Base-by-base conservation (phyloP, 768 basidiomycete species). In the Suillus paluster region DNA sequence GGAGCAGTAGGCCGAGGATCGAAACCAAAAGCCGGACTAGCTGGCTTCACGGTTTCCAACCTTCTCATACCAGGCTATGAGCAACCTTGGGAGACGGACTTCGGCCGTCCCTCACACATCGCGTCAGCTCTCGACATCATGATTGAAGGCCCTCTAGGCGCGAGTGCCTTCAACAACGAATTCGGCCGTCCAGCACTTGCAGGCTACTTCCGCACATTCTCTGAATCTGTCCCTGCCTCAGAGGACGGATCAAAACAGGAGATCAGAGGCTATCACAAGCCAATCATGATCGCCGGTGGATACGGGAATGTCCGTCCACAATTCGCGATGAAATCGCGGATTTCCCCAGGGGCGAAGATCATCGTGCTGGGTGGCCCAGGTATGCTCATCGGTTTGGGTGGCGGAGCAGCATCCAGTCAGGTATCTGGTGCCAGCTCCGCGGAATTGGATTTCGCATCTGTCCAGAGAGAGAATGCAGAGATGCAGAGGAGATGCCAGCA, bases 261-360 rank as follows among this genome's bases (percentile, higher is more conserved):
- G 73, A 78, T 95, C n/a, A 80, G 96, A 58, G 97, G 97, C 0
- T 99, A 98, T 75, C 97, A 99, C 79, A 99, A 99, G 75, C 97
- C 97, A 15, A 97, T 99, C 80, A 99, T 99, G 97, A 91, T 99
- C 66, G 97, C 97, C 9, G 97, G 97, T 21, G 97, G 97, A 27
- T 87, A 95, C 65, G 97, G 97, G 5, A 98, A 92, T 70, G 96
- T 99, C 44, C 88, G 94, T 17, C 89, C 91, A 5, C 78, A 84
- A 64, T 96, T 92, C 68, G 88, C 96, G 36, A 83, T 79, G 70
- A 99, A 99, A 78, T 80, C 83, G 3, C 75, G 77, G 63, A 95
- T 99, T 70, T 79, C 82, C 0, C 82, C 90, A 2, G 95, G 93
- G 1, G 90, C 96, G 10, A 94, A 91, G 75, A 83, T 99, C 59